Conservation (phyloP, 805 yeast genomes). For the Yueomyces sinensis region DNA sequence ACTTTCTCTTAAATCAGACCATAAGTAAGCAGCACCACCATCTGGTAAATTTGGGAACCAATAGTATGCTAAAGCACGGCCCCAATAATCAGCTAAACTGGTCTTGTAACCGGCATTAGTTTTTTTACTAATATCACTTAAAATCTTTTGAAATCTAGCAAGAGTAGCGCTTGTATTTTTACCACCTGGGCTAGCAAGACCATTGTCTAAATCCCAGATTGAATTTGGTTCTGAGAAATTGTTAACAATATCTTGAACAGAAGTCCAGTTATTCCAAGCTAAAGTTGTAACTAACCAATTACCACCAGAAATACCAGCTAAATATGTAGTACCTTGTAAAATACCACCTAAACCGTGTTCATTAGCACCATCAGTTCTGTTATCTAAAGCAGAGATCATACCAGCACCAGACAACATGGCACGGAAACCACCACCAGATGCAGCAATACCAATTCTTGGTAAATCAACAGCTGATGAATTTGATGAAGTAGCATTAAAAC, state of each 20-base stretch:
- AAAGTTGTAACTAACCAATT: conserved; percentile 69
- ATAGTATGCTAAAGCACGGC: conserved; percentile 60
- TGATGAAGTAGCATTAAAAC: conserved; percentile 2
- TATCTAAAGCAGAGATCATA: conserved; percentile 64
- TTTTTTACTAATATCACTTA: conserved; percentile 39
- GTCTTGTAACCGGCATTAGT: conserved; percentile 52
- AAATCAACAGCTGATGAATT: conserved; percentile 2
- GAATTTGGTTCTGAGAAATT: conserved; percentile 24
- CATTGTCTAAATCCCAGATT: conserved; percentile 59
- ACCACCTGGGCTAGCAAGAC: conserved; percentile 55
- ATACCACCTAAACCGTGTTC: conserved; percentile 59
- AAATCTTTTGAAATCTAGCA: conserved; percentile 38
- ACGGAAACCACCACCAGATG: conserved; percentile 83
- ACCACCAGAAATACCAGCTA: conserved; percentile 77
- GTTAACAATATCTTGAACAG: conserved; percentile 46
- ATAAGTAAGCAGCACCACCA: conserved; percentile 53
- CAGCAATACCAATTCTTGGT: conserved; percentile 42
- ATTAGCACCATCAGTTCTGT: conserved; percentile 46
- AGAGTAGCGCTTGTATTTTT: conserved; percentile 38
- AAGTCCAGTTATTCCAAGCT: conserved; percentile 59
- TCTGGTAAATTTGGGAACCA: conserved; percentile 48
- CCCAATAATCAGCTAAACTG: conserved; percentile 72
- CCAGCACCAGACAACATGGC: conserved; percentile 87
- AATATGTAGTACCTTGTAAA: conserved; percentile 54
- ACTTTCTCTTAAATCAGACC: conserved; percentile 44